A percentile compares a stretch with the other conserved stretches of the same genome.
Conservation (phyloP, 2,329 filamentous ascomycete genomes). For the Monosporascus sp. region DNA sequence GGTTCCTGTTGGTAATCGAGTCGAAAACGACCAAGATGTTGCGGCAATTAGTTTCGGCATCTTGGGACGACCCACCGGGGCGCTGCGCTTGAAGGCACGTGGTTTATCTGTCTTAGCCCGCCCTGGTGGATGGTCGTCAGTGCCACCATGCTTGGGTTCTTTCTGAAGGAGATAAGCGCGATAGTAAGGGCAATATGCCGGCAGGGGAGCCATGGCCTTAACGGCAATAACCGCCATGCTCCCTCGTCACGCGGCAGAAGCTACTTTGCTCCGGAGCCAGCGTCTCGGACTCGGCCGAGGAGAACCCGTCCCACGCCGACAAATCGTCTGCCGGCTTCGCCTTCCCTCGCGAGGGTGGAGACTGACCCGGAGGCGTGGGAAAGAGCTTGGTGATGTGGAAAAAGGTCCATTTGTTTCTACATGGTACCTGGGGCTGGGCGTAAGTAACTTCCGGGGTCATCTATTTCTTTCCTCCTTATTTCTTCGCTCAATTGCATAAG, state of each 20-base stretch:
- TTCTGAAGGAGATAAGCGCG: constrained; percentile 56
- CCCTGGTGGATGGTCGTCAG: constrained; percentile 8
- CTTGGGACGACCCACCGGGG: constrained; percentile 7
- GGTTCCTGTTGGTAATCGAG: constrained; percentile 16
- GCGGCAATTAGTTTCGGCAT: constrained; percentile 12
- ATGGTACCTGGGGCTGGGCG: constrained; percentile 34
- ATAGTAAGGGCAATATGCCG: constrained; percentile 46
- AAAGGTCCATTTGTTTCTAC: constrained; percentile 12
- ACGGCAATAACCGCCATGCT: constrained; percentile 6
- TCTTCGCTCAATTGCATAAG: too few species aligned
- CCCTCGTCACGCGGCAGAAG: constrained; percentile 30
- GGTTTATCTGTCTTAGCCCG: background rate
- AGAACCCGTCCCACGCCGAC: constrained; percentile 30
- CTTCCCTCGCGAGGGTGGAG: constrained; percentile 10
- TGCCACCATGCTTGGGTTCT: constrained; percentile 35
- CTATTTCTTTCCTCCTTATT: too few species aligned
- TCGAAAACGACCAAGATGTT: constrained; percentile 17
- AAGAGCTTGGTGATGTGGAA: constrained; percentile 18
- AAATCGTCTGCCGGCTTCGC: constrained; percentile 22
- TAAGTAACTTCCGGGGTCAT: too few species aligned
- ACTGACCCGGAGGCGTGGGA: constrained; percentile 23
- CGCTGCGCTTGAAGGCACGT: constrained; percentile 4
- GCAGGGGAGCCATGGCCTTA: constrained; percentile 11
- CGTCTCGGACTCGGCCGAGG: constrained; percentile 52
- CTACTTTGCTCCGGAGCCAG: constrained; percentile 54